These are phyloP conservation scores for Dictyostelium citrinum DNA, from an alignment of 78 protist genomes.

Conservation along the genomic window DNA sequence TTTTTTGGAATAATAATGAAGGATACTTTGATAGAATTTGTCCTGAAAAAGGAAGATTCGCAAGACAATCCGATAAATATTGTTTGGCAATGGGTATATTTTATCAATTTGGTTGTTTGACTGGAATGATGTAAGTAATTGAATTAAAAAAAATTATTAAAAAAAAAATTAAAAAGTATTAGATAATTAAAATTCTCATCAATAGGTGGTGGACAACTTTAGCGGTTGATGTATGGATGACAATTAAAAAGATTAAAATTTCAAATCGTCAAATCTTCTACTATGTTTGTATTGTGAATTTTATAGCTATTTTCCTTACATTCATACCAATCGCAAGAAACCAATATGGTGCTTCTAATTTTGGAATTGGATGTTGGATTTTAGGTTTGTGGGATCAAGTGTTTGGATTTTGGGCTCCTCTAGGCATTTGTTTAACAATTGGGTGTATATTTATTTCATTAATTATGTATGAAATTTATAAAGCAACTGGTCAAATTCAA, in stretches of 20 bases:
- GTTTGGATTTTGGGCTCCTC: conserved; percentile 12
- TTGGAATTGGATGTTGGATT: not conserved
- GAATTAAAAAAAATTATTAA: too few relatives aligned
- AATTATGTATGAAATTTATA: conserved; percentile 26
- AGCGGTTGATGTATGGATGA: not conserved
- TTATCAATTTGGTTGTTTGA: conserved; percentile 4
- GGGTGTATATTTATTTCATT: not conserved
- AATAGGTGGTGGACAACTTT: not conserved
- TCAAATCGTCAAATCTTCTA: not conserved
- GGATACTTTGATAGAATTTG: not conserved
- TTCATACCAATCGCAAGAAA: not conserved
- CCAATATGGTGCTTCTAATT: not conserved
- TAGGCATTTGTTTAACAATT: not conserved
- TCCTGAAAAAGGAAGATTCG: not conserved
- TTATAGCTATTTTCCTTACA: not conserved
- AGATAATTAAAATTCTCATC: too few relatives aligned
- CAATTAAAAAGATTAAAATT: not conserved
- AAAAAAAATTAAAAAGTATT: too few relatives aligned
- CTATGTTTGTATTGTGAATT: not conserved
- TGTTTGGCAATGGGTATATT: conserved; percentile 3
- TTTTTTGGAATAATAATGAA: not conserved
- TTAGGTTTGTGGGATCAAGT: not conserved
- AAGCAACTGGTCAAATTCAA: not conserved
- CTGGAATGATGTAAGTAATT: not conserved
- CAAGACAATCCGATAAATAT: not conserved